Base-by-base conservation (phyloP, 2,329 filamentous ascomycete species). In the Helotiales sp. region DNA sequence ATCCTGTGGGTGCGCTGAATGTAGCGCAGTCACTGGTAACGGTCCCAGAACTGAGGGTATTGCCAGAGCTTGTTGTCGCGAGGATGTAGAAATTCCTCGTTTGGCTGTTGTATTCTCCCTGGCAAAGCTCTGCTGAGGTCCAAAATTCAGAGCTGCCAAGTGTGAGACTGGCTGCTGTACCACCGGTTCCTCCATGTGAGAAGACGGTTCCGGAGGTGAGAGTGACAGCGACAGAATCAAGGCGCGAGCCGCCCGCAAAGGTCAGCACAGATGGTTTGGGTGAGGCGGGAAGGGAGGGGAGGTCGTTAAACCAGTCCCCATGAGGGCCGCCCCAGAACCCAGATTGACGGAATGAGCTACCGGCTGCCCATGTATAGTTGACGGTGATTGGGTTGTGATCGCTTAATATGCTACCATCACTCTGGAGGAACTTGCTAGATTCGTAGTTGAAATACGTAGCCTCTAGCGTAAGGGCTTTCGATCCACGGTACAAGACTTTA, bases 351-450 rank as follows among this genome's bases (percentile, higher is more conserved):
- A 80, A 71, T 0, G 66, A 63, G 10, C 66, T 61, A 19, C 72
- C 71, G 8, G 72, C 64, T 15, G 72, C 59, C 77, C 78, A 79
- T 63, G 75, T 73, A 67, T 85, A 79, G 65, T 80, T 74, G n/a
- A 82, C 79, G n/a, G 76, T 73, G 55, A 89, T 74, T 1, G 85
- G 84, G 70, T 88, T 86, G 67, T 89, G 85, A 68, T 89, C 86
- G 1, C 81, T 81, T 25, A 89, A 74, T 17, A 86, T 75, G 59
- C 69, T 78, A 27, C 82, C 84, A 61, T 85, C 74, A 2, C 75
- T 48, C 67, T 85, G 80, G 13, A 87, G 70, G 73, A 89, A 89
- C 64, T 75, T 76, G 44, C 66, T 65, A 44, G 80, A 77, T 12
- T 79, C 81, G 69, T 89, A 89, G 65, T 73, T 74, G 68, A 81